These are phyloP conservation scores for Erythrophleum ivorense DNA, from an alignment of 331 rosid species.

Conservation along the genomic window DNA sequence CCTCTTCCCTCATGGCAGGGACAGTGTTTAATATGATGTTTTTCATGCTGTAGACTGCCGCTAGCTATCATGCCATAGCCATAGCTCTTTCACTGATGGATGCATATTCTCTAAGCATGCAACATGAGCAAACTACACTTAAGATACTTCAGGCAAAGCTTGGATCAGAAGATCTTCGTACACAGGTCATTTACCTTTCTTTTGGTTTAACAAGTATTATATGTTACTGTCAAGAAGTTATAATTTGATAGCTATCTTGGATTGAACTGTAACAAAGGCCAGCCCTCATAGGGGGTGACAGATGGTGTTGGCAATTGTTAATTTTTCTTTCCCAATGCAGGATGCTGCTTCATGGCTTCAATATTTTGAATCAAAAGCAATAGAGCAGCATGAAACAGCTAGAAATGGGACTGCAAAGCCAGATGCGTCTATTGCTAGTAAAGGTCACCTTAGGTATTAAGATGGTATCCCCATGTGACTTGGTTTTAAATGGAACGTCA, in stretches of 20 bases:
- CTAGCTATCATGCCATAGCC: slow-evolving; percentile 98
- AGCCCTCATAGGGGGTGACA: background rate
- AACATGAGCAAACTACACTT: slow-evolving; percentile 96
- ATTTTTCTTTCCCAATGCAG: slow-evolving; percentile 46
- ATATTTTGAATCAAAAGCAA: slow-evolving; percentile 87
- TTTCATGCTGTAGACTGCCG: slow-evolving; percentile 76
- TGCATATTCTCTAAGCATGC: slow-evolving; percentile 92
- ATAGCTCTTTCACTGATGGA: slow-evolving; percentile 99
- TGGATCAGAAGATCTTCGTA: slow-evolving; percentile 93
- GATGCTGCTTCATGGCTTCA: slow-evolving; percentile 99
- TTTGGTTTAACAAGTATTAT: background rate
- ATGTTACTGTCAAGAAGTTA: background rate
- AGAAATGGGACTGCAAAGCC: slow-evolving; percentile 93
- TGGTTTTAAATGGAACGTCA: slow-evolving; percentile 42
- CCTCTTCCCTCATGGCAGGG: background rate
- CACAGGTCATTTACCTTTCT: slow-evolving; percentile 66
- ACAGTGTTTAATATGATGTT: slow-evolving; percentile 13
- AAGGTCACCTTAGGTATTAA: slow-evolving; percentile 99
- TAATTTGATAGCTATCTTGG: slow-evolving; percentile 2
- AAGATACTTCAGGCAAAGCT: slow-evolving; percentile 89
- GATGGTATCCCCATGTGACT: slow-evolving; percentile 70
- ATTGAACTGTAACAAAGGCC: background rate
- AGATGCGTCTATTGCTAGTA: slow-evolving; percentile 88
- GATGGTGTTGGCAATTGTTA: background rate
- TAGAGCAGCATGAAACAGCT: slow-evolving; percentile 97